Evolutionary conservation across 441 rosid species (phyloP).

Genomic region (Adansonia madagascariensis): DNA sequence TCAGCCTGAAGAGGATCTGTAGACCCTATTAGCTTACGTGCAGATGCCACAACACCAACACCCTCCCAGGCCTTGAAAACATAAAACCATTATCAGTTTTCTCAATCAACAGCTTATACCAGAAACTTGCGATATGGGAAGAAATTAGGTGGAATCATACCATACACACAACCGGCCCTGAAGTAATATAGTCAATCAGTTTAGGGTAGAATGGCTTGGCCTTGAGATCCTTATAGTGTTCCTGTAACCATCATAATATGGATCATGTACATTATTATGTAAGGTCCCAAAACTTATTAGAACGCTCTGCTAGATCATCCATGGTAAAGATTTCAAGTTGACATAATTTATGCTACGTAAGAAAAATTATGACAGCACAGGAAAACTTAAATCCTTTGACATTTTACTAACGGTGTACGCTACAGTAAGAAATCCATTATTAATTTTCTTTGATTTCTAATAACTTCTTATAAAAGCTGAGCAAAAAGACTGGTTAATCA

Average conservation of each 20-base stretch:
- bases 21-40: conserved; percentile 85
- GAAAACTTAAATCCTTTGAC: neutral
- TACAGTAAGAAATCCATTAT: neutral
- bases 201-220: conserved; percentile 79
- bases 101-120: neutral
- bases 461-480: neutral
- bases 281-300: neutral
- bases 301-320: neutral
- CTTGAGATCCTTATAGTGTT: conserved; percentile 88
- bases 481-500: neutral
- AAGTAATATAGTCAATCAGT: conserved; percentile 78
- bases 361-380: neutral
- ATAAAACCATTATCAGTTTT: conserved; percentile 22
- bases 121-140: neutral
- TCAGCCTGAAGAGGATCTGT: conserved; percentile 97
- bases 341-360: neutral
- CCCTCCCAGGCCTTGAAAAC: conserved; percentile 89
- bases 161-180: conserved; percentile 96
- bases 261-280: neutral
- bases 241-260: conserved; percentile 44
- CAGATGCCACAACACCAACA: conserved; percentile 90
- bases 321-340: neutral
- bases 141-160: conserved; percentile 41
- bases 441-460: neutral
- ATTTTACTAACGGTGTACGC: neutral